Evolutionary conservation across 805 yeast genomes (phyloP), one percentile per base, ranked within the genome.

Genomic region (Wickerhamomyces alni): DNA sequence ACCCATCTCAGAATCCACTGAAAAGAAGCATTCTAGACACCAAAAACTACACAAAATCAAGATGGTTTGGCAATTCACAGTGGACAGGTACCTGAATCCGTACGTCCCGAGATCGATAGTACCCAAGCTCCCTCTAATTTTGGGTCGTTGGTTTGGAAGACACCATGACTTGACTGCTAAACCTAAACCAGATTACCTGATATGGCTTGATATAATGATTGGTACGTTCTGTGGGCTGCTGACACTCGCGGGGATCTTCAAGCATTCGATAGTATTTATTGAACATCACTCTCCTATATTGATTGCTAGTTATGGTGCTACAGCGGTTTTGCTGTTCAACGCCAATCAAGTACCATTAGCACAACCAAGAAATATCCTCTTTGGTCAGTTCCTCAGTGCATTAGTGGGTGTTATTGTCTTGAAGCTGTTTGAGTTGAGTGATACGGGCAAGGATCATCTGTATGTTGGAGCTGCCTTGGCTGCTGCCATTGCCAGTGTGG

Each of bases 221-320:
- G 65, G 71, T 1, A 49, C 77, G 0, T 74, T 74, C 45, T 54
- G 59, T n/a, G 77, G 78, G 0, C 57, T 75, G 1, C 54, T 69
- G 9, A 46, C 69, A 3, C 41, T 74, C 10, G 76, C 69, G 50
- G 78, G 70, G 0, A 62, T 75, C 0, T 75, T 74, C 51, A 59
- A 59, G 37, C 44, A 44, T 28, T 45, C 54, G 7, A 61, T 64
- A 0, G 70, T 63, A 0, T 73, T 74, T 46, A 50, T 58, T 17
- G 35, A 35, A 3, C 65, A 67, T 48, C 51, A 59, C 37, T 70
- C 74, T 0, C 79, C 80, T 3, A 50, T 65, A 10, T 63, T 75
- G n/a, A 60, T 75, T 30, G 80, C 80, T 3, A 62, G 71, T 45
- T 75, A 75, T 46, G 87, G 81, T 0, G 87, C 87, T 0, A 63